Evolutionary conservation across 2,329 filamentous ascomycete genomes (phyloP).

Genomic region (Alternaria triticina): DNA sequence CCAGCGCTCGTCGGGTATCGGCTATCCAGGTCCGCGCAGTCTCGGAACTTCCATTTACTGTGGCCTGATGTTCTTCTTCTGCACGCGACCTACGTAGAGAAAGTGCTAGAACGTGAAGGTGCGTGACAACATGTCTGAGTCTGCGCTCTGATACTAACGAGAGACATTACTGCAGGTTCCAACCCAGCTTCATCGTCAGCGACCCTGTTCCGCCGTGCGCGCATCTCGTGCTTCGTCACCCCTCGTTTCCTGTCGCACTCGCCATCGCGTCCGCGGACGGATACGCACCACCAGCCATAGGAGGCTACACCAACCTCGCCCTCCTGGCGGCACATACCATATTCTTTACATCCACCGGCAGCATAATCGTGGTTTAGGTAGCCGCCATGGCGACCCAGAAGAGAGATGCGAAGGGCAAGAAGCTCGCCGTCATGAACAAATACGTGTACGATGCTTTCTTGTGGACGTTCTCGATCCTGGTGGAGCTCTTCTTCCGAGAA

Average conservation of each 20-base stretch:
- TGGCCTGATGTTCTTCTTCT: conserved; percentile 24
- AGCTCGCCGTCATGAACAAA: conserved; percentile 65
- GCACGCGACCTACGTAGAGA: conserved; percentile 13
- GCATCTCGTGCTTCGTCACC: conserved; percentile 14
- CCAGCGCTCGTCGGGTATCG: conserved; percentile 20
- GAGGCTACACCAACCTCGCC: conserved; percentile 7
- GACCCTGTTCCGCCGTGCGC: conserved; percentile 15
- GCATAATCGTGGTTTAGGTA: conserved; percentile 4
- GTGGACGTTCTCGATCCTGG: conserved; percentile 78
- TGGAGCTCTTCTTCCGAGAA: conserved; percentile 98
- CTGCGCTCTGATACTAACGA: not conserved
- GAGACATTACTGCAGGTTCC: not conserved
- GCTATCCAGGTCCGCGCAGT: conserved; percentile 16
- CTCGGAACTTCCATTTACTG: not conserved
- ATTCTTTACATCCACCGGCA: not conserved
- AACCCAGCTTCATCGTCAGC: not conserved
- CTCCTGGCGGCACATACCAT: not conserved
- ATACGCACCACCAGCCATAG: conserved; percentile 6
- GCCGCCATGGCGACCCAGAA: conserved; percentile 19
- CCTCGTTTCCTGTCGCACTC: conserved; percentile 19
- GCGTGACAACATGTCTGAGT: conserved; percentile 12
- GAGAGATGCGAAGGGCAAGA: conserved; percentile 37
- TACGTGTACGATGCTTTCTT: conserved; percentile 81
- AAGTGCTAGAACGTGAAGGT: conserved; percentile 6
- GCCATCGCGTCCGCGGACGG: conserved; percentile 12